phyloP scores from a whole-genome alignment of 1,139 yeast genomes.

The Diutina rugosa region DNA sequence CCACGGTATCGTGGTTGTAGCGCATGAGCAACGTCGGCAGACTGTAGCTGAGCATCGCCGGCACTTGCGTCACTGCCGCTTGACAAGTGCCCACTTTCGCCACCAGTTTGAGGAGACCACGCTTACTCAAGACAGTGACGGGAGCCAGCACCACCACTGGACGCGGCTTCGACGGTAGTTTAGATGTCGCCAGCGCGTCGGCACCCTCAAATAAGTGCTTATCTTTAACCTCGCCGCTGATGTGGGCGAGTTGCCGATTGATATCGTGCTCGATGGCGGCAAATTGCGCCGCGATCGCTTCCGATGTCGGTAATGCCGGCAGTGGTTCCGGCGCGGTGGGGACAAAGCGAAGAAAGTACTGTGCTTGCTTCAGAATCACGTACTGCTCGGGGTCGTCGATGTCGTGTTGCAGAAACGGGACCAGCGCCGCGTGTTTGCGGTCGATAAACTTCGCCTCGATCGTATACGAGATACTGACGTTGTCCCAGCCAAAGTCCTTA shows the following conservation, averaged over 20 bases:
- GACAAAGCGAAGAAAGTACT: slow-evolving; percentile 27
- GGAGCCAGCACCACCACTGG: background rate
- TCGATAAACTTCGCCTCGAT: slow-evolving; percentile 22
- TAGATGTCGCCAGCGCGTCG: background rate
- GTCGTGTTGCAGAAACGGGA: slow-evolving; percentile 21
- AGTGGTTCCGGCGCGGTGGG: slow-evolving; percentile 10
- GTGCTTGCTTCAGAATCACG: slow-evolving; percentile 23
- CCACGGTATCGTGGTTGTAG: background rate
- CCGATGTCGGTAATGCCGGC: background rate
- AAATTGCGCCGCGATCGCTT: background rate
- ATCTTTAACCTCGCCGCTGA: background rate
- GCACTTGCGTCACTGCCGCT: background rate
- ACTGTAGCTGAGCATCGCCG: background rate
- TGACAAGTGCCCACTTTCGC: background rate
- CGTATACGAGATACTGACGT: slow-evolving; percentile 27
- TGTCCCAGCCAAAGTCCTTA: slow-evolving; percentile 28
- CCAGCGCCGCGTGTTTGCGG: background rate
- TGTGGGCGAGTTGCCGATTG: background rate
- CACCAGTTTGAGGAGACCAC: background rate
- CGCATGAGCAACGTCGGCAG: background rate
- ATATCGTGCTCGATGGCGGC: background rate
- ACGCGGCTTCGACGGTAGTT: background rate
- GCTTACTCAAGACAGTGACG: background rate
- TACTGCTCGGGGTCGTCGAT: slow-evolving; percentile 28
- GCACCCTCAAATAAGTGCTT: background rate